Base-by-base conservation (phyloP, 2,329 filamentous ascomycete species). In the Chaetomiaceae sp. region DNA sequence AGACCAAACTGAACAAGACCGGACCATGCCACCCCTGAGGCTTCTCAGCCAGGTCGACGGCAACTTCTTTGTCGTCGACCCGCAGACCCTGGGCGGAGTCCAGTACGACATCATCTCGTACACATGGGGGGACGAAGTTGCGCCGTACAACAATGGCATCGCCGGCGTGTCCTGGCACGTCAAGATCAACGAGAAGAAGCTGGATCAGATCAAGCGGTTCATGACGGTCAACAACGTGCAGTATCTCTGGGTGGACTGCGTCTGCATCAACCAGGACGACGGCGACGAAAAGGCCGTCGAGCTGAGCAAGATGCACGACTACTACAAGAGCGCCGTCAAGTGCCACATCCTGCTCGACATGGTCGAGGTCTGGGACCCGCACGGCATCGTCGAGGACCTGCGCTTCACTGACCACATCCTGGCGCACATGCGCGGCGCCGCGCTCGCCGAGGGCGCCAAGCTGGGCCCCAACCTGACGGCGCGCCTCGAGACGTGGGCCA, bases 391-490 rank as follows among this genome's bases (percentile, higher is more conserved):
- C 5, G 56, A 63, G 19, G 56, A 66, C 49, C 53, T 67, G 8
- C 60, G 61, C 50, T 61, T 66, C 27, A 44, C 67, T 25, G 63
- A 63, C 42, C 65, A 68, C 69, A 72, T 60, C 65, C 68, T 25
- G 6, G n/a, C 13, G 3, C 20, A 38, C 19, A 47, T 54, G 37
- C 13, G 17, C 30, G 51, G 42, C 6, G 37, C 46, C 3, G 46
- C 42, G 10, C 23, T 46, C 9, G 42, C 43, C 6, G n/a, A 34
- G 8, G 17, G 30, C 5, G 39, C 16, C n/a, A 42, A 27, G 5
- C 27, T 54, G 19, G 34, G 4, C 27, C 14, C 37, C 4, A n/a
- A 38, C 12, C 17, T 46, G 19, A 13, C 14, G 23, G 23, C 23
- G 23, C 23, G 23, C 5, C 23, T 25, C 23, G 5, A 9, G 3